phyloP scores from a whole-genome alignment of 176 grass and related monocot genomes.

The Secale cereale region DNA sequence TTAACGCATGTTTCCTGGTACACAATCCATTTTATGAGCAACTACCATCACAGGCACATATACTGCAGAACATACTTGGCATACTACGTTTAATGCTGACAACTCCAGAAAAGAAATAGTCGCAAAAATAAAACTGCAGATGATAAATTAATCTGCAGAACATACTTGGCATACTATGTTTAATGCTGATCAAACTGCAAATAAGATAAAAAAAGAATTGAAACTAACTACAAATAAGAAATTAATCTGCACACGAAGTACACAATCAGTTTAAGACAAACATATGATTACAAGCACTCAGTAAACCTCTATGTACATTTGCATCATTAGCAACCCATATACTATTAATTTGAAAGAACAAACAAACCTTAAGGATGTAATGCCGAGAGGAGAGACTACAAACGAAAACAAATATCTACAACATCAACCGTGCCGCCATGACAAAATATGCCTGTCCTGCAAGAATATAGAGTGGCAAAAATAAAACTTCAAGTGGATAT shows the following conservation, averaged over 20 bases:
- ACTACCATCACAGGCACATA: neutral
- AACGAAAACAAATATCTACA: slow-evolving; percentile 31
- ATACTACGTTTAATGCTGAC: neutral
- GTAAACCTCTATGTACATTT: slow-evolving; percentile 17
- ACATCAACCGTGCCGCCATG: neutral
- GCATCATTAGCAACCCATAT: neutral
- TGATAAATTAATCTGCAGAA: neutral
- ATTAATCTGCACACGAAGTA: neutral
- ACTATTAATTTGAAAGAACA: slow-evolving; percentile 11
- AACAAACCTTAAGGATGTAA: slow-evolving; percentile 7
- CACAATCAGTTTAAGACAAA: neutral
- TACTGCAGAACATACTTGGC: neutral
- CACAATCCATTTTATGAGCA: neutral
- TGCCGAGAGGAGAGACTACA: neutral
- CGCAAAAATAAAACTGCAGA: too few relatives aligned
- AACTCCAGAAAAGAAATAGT: neutral
- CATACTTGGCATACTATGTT: neutral
- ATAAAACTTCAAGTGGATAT: neutral
- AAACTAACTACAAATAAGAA: neutral
- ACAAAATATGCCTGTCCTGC: slow-evolving; percentile 10
- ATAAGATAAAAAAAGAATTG: too few relatives aligned
- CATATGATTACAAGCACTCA: neutral
- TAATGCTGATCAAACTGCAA: neutral
- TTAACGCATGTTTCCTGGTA: neutral
- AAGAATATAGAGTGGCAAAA: neutral